Percentiles rank a stretch among this genome's conserved stretches.
phyloP scores from a whole-genome alignment of 1,284 basidiomycete species.

The Marasmius sp. region DNA sequence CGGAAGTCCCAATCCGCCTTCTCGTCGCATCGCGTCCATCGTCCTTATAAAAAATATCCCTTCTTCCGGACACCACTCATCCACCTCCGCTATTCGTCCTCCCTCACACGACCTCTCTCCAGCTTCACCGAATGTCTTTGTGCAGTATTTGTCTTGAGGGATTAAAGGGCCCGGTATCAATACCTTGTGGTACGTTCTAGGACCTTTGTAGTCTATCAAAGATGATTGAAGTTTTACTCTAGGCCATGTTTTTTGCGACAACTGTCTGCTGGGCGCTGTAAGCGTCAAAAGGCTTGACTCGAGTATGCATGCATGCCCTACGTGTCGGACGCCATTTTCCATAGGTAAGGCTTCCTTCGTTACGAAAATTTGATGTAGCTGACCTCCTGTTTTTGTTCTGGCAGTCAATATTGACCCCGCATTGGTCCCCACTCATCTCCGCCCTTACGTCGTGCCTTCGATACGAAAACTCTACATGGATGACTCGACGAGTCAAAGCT shows the following conservation, averaged over 20 bases:
- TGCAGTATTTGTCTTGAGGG: conserved; percentile 57
- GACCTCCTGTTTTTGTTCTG: neutral
- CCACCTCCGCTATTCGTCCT: neutral
- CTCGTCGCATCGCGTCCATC: neutral
- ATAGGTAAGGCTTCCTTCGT: conserved; percentile 35
- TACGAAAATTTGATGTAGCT: neutral
- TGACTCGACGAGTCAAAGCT: conserved; percentile 13
- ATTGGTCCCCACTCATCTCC: conserved; percentile 48
- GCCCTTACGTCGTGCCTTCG: conserved; percentile 47
- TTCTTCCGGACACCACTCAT: neutral
- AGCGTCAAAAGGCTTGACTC: conserved; percentile 45
- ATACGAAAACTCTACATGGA: conserved; percentile 52
- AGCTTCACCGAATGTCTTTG: conserved; percentile 19
- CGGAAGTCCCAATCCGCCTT: neutral
- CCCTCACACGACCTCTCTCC: neutral
- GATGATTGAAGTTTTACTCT: conserved; percentile 3
- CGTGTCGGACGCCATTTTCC: conserved; percentile 49
- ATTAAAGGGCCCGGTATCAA: conserved; percentile 50
- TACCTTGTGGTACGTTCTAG: conserved; percentile 53
- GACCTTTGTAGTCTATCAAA: neutral
- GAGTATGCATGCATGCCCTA: conserved; percentile 50
- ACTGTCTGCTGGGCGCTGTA: conserved; percentile 49
- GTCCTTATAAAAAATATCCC: neutral
- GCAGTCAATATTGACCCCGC: conserved; percentile 47
- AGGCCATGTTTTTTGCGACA: conserved; percentile 63